Evolutionary conservation across 169 alveolate genomes (phyloP).

Genomic region (Besnoitia besnoiti): DNA sequence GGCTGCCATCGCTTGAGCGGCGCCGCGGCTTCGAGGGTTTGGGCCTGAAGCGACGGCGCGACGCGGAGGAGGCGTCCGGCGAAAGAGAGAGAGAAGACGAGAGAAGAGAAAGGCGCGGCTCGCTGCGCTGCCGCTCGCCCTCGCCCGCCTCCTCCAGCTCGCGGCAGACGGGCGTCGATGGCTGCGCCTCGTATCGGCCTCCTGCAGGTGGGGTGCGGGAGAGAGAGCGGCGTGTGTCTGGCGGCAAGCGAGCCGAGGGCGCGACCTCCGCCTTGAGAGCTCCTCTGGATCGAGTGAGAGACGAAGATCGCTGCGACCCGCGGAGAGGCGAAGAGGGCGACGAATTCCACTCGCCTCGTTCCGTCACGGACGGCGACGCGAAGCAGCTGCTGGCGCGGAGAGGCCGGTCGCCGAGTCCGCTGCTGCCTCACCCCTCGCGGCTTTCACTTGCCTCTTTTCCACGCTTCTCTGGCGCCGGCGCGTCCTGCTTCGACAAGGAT

Average conservation of each 20-base stretch:
- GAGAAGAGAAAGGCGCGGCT: background rate
- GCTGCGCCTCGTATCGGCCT: too few species aligned
- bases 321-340: background rate
- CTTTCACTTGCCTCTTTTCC: background rate
- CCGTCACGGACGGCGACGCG: too few species aligned
- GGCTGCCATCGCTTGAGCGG: background rate
- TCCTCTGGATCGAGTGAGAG: background rate
- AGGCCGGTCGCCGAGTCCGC: background rate
- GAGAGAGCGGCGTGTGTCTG: too few species aligned
- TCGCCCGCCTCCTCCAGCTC: too few species aligned
- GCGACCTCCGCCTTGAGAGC: too few species aligned
- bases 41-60: background rate
- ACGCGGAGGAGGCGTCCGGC: background rate
- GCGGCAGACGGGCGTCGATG: too few species aligned
- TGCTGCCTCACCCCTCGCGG: background rate
- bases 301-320: background rate
- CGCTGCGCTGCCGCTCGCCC: background rate
- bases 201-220: too few species aligned
- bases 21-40: background rate
- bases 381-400: too few species aligned
- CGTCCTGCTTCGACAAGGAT: too few species aligned
- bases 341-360: background rate
- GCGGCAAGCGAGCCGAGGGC: background rate
- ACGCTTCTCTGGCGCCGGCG: background rate
- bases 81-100: background rate